Base-by-base conservation (phyloP, 441 rosid species). In the Syzygium syzygioides region DNA sequence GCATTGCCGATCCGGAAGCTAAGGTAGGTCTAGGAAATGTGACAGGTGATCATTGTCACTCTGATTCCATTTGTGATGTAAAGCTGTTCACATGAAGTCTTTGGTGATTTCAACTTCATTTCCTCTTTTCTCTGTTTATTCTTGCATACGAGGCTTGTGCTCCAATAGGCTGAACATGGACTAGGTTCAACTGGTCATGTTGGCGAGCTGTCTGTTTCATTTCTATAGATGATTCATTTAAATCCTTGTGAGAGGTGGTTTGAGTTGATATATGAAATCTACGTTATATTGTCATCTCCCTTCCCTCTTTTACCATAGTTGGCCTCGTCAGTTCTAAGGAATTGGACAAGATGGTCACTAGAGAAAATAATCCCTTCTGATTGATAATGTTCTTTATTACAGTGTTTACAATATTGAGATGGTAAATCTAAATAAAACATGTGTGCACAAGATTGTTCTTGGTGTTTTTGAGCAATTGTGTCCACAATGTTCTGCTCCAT, bases 1-100 rank as follows among this genome's bases (percentile, higher is more conserved):
- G 94, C 99, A 71, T 89, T 98, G 88, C 98, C 99, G 0, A 55
- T 95, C 54, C 91, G 98, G 89, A 98, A 98, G 90, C 91, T 98
- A 84, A 93, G 98, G 91, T 96, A 94, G 50, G 66, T 25, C 62
- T 54, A 1, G 62, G 30, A 55, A 30, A 34, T 85, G 30, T 23
- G 37, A 85, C 86, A 50, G 59, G 45, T n/a, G 59, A n/a, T 85
- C 20, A 53, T 53, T 10, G 57, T 26, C 14, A 37, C 86, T 56
- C 26, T 88, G 79, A 37, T 55, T 52, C 50, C 19, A 6, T 87
- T 48, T 55, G 60, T 13, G 26, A 57, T 64, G 86, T 84, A 62
- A 60, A 88, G 84, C 85, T 85, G 80, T 14, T 88, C 34, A 30
- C 28, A 53, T 85, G 32, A 85, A 85, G 86, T 52, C 52, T 76